Evolutionary conservation across 2,329 filamentous ascomycete genomes (phyloP), one percentile per base, ranked within the genome.

Genomic region (Aureobasidium subglaciale): DNA sequence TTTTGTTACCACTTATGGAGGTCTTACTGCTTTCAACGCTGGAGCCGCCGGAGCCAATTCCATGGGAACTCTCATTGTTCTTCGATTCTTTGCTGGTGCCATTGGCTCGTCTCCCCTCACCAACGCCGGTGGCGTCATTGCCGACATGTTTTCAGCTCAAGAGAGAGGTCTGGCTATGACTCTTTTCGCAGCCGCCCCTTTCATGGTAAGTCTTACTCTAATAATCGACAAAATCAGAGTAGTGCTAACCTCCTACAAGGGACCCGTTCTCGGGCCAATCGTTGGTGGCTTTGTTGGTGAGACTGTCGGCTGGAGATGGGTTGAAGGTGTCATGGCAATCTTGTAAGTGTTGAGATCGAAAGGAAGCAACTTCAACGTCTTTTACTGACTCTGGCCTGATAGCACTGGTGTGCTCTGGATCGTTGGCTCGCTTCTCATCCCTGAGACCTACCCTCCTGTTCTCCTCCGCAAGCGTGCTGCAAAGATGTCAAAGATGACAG

Each of bases 231-330:
- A n/a, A n/a, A n/a, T n/a, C n/a, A n/a, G n/a, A n/a, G n/a, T n/a
- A n/a, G n/a, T n/a, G n/a, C n/a, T n/a, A n/a, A n/a, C n/a, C n/a
- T n/a, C n/a, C n/a, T n/a, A n/a, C n/a, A n/a, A n/a, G n/a, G 85
- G 85, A 1, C 83, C 85, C 0, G 79, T 70, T 55, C 80, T 72
- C 65, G 83, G 85, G 0, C 86, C 86, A 88, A 86, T 86, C 74
- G 83, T 63, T 88, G 83, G 83, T 58, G 84, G 84, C 5, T 89
- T 87, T 65, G 73, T 87, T 1, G 80, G 82, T 18, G 73, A 83
- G 63, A 74, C 75, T 1, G 75, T 76, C 3, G 84, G 84, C 40
- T 88, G 85, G 85, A 75, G 82, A 60, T 88, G 85, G 86, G 78
- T 87, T 25, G 75, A 82, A 68, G 82, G 81, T 3, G 68, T 86